Percentiles rank a stretch among this genome's conserved stretches.
These are phyloP conservation scores for Didymella segeticola DNA, from an alignment of 2,329 filamentous ascomycete genomes.

Conservation along the genomic window DNA sequence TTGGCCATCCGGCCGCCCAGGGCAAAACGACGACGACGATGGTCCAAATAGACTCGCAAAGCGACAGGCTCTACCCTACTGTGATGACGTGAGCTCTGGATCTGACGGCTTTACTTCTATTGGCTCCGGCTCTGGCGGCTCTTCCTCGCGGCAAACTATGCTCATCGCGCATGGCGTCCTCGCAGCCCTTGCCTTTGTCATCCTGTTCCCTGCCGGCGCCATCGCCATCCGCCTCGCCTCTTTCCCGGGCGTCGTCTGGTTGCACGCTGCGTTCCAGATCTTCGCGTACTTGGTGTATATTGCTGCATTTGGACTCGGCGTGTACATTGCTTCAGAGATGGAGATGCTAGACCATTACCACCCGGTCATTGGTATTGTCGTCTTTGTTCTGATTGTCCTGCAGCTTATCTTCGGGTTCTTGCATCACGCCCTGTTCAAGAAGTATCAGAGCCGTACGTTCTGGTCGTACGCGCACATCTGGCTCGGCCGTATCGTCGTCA, in stretches of 20 bases:
- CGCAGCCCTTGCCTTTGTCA: constrained; percentile 53
- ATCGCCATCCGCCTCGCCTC: constrained; percentile 53
- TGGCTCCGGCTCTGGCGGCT: constrained; percentile 3
- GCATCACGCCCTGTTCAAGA: constrained; percentile 61
- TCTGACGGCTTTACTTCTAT: constrained; percentile 26
- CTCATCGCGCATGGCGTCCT: constrained; percentile 54
- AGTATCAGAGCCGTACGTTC: constrained; percentile 52
- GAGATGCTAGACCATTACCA: constrained; percentile 52
- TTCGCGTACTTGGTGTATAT: constrained; percentile 57
- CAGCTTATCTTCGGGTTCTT: constrained; percentile 60
- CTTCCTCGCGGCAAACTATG: constrained; percentile 36
- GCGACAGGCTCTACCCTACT: constrained; percentile 37
- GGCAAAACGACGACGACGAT: constrained; percentile 5
- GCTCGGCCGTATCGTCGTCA: constrained; percentile 59
- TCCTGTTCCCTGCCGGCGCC: constrained; percentile 54
- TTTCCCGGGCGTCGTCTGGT: constrained; percentile 53
- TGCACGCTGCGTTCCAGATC: constrained; percentile 57
- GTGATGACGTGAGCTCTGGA: constrained; percentile 32
- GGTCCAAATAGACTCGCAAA: constrained; percentile 13
- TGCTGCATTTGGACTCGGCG: constrained; percentile 59
- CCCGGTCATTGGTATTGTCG: constrained; percentile 61
- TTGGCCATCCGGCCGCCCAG: constrained; percentile 18
- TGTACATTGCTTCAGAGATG: constrained; percentile 55
- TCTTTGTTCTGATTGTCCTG: constrained; percentile 60
- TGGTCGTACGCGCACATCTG: constrained; percentile 62